Base-by-base conservation (phyloP, 805 yeast species). In the Wickerhamomyces queroliae region DNA sequence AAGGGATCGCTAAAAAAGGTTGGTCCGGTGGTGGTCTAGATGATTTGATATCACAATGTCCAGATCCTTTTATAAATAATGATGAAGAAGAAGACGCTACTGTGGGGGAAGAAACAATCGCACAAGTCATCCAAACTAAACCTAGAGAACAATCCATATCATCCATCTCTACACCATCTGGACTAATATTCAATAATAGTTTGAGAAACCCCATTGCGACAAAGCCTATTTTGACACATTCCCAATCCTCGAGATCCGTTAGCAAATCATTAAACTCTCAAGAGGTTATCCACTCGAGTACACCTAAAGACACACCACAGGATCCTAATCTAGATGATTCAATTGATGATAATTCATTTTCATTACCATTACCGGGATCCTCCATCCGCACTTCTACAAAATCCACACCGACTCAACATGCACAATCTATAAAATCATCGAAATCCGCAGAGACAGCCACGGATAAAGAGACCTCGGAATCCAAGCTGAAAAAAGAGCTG, bases 21-120 rank as follows among this genome's bases (percentile, higher is more conserved):
- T 81, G 89, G 86, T 72, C 83, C 4, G 95, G 95, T 12, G 93
- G 91, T 21, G 95, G 95, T 0, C 62, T 88, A 25, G 95, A 87
- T 53, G 80, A 74, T 20, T 62, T 84, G 38, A 63, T 84, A 19
- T 66, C 76, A 2, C 66, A 72, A 25, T 78, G 85, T 28, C 82
- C 83, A 1, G 93, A 83, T 55, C 83, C 84, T 1, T 78, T 78
- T 50, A 69, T 48, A 1, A 32, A 34, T 3, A 45, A 42, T 20
- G 18, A 12, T 31, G 41, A 17, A 32, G 10, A 10, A 16, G 17
- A 19, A 19, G 33, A 31, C 46, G 24, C 16, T 39, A 25, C 33
- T 13, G 41, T 16, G 25, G 21, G 13, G 17, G 40, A 7, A 31
- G 26, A 4, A 37, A 34, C 12, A 40, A 42, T 18, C 50, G 53